A percentile compares a stretch with the other conserved stretches of the same genome.
These are phyloP conservation scores for Isabelozyma gotoi DNA, from an alignment of 805 yeast genomes.

Conservation along the genomic window DNA sequence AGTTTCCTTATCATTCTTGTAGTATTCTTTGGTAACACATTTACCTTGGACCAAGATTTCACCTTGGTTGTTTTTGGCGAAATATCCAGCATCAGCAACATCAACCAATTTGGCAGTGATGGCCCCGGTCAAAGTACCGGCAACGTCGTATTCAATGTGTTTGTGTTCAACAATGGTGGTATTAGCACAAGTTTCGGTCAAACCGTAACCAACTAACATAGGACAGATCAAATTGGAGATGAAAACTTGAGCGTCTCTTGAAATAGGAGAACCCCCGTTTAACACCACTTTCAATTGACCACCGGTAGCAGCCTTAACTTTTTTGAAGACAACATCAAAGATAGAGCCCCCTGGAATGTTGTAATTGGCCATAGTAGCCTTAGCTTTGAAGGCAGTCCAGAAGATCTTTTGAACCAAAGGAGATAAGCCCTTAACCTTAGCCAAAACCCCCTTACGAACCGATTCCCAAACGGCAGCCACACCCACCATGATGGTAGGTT, in stretches of 20 bases:
- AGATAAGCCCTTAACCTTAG: slow-evolving; percentile 69
- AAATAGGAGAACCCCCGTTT: slow-evolving; percentile 93
- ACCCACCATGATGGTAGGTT: slow-evolving; percentile 95
- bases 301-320: slow-evolving; percentile 92
- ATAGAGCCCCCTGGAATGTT: slow-evolving; percentile 73
- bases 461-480: slow-evolving; percentile 99
- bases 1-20: slow-evolving; percentile 81
- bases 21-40: slow-evolving; percentile 74
- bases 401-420: slow-evolving; percentile 71
- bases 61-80: slow-evolving; percentile 89
- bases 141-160: slow-evolving; percentile 68
- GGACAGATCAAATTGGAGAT: slow-evolving; percentile 76
- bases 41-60: slow-evolving; percentile 82
- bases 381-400: slow-evolving; percentile 84
- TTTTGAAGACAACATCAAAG: slow-evolving; percentile 81
- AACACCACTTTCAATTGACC: slow-evolving; percentile 72
- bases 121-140: slow-evolving; percentile 82
- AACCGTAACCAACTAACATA: slow-evolving; percentile 91
- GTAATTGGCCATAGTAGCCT: slow-evolving; percentile 58
- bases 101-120: slow-evolving; percentile 87
- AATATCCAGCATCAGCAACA: slow-evolving; percentile 88
- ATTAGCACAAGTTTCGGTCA: slow-evolving; percentile 95
- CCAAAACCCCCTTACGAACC: slow-evolving; percentile 86
- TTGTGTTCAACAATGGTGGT: slow-evolving; percentile 66
- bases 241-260: slow-evolving; percentile 78